Evolutionary conservation across 2,329 filamentous ascomycete genomes (phyloP).

Genomic region (Ophiosphaerella herpotricha): DNA sequence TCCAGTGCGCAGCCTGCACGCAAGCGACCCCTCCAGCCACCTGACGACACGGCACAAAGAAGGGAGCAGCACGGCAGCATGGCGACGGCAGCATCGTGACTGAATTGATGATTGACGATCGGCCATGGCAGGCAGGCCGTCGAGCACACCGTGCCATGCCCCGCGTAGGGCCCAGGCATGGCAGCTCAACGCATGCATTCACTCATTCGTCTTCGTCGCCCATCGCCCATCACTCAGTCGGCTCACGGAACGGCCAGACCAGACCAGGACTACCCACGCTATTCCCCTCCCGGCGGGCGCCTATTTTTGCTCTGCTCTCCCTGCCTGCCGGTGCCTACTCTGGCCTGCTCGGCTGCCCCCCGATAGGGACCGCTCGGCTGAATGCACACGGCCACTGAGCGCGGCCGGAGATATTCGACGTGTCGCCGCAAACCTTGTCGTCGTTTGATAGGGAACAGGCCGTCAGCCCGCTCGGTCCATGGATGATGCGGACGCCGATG

Average conservation of each 20-base stretch:
- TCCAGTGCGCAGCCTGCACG: constrained; percentile 28
- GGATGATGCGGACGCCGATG: constrained; percentile 16
- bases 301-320: constrained; percentile 29
- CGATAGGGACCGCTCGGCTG: constrained; percentile 46
- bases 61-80: neutral
- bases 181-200: too few species aligned
- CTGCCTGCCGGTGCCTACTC: too few species aligned
- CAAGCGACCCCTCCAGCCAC: constrained; percentile 42
- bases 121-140: too few species aligned
- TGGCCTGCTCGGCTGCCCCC: constrained; percentile 30
- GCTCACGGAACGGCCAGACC: constrained; percentile 8
- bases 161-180: too few species aligned
- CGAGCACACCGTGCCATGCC: too few species aligned
- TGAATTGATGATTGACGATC: too few species aligned
- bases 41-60: constrained; percentile 28
- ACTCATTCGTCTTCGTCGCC: too few species aligned
- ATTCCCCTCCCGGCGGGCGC: constrained; percentile 34
- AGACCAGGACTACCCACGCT: constrained; percentile 30
- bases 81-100: too few species aligned
- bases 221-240: neutral
- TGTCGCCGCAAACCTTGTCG: constrained; percentile 25
- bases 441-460: constrained; percentile 33
- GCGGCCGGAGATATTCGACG: constrained; percentile 38
- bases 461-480: constrained; percentile 23
- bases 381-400: constrained; percentile 37